Evolutionary conservation across 176 grass and related monocot species (phyloP), one percentile per base, ranked within the genome.

Genomic region (Phoenix roebelenii): DNA sequence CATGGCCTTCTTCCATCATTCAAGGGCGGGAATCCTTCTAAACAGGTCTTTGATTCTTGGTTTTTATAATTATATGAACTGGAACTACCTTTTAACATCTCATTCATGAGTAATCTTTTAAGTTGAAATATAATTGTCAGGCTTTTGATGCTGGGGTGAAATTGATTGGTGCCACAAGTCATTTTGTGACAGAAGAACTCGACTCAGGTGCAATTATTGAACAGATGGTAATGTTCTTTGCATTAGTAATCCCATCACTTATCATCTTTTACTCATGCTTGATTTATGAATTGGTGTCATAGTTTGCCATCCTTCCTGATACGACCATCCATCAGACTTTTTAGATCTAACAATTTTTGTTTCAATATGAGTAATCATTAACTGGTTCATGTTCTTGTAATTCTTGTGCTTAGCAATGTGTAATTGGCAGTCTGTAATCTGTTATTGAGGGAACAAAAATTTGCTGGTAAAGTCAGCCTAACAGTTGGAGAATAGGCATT

Each of bases 1-100:
- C 92, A 96, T 82, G 92, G 92, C 22, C 86, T 96, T 64, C 92
- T 96, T 88, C 92, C 92, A 60, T 96, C 92, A 0, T 96, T 96
- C 63, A 96, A 86, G 72, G 92, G 92, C 65, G 87, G 92, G 16
- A 66, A 72, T 75, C 92, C 92, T 59, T 90, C 92, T 15, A 85
- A 82, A 76, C 92, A 96, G 87, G 92, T 96, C 9, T 70, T 26
- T 49, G 3, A 20, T 22, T 57, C 44, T 70, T 50, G 23, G 26
- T 5, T 12, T 56, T 12, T 22, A 15, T 68, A 32, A 35, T 32
- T 4, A 56, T 52, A 30, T 28, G 16, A 44, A 44, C 35, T 44
- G 35, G 35, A 14, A 44, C 35, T 44, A 44, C 2, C 35, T 44
- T 44, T 44, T 7, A 44, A 44, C 6, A 5, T 53, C 23, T 54